Percentiles rank a stretch among this genome's conserved stretches.
Conservation (phyloP, 352 stramenopile genomes). For the Globisporangium polare region DNA sequence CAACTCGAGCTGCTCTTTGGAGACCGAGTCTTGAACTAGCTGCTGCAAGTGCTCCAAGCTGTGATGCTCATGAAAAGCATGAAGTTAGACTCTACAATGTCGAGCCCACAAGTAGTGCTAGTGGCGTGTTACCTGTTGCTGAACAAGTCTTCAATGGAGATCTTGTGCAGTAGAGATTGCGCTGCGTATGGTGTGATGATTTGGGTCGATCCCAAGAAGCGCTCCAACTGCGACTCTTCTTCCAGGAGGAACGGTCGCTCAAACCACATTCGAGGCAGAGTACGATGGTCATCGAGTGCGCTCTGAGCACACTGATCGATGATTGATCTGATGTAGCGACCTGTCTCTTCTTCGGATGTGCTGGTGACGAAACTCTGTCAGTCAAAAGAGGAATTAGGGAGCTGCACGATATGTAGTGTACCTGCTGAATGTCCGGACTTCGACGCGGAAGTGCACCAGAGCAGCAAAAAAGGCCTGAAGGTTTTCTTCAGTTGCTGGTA, state of each 20-base stretch:
- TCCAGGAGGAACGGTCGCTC: constrained; percentile 68
- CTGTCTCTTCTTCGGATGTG: constrained; percentile 34
- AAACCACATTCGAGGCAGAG: constrained; percentile 70
- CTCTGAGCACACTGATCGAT: constrained; percentile 51
- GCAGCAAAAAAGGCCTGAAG: constrained; percentile 47
- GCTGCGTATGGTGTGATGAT: constrained; percentile 59
- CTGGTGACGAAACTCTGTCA: constrained; percentile 13
- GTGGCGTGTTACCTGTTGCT: constrained; percentile 26
- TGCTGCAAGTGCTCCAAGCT: constrained; percentile 36
- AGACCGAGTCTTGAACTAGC: constrained; percentile 32
- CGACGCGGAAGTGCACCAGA: constrained; percentile 52
- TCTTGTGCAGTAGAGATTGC: constrained; percentile 65
- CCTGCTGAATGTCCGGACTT: constrained; percentile 49
- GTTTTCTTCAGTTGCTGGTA: constrained; percentile 12
- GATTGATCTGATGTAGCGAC: constrained; percentile 38
- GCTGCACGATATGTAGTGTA: constrained; percentile 8
- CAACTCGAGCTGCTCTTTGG: constrained; percentile 35
- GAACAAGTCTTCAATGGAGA: constrained; percentile 54
- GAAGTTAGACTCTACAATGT: background rate
- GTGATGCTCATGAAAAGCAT: background rate
- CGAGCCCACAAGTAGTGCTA: background rate
- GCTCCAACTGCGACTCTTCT: constrained; percentile 72
- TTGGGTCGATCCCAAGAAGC: constrained; percentile 63
- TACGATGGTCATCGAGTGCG: constrained; percentile 33
- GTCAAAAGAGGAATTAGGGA: background rate